Conservation (phyloP, 805 yeast genomes). For the Pichia cabralensis region DNA sequence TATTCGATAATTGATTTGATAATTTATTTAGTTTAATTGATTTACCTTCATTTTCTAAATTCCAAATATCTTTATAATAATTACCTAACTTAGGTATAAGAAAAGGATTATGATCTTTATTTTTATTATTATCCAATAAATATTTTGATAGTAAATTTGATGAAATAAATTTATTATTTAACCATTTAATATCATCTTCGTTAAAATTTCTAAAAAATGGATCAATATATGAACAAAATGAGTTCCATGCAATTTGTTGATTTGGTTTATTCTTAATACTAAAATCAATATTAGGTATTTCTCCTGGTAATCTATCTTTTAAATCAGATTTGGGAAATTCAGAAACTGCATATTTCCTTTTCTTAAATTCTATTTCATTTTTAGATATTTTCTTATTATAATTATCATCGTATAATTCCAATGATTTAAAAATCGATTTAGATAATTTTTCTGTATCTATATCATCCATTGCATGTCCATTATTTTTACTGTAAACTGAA, state of each 20-base stretch:
- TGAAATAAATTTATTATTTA: conserved; percentile 38
- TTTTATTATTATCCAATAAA: conserved; percentile 1
- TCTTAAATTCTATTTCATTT: conserved; percentile 48
- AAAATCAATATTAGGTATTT: conserved; percentile 77
- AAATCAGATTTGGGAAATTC: conserved; percentile 80
- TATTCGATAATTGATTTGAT: conserved; percentile 15
- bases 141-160: conserved; percentile 1
- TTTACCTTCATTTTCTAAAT: conserved; percentile 53
- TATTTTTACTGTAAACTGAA: conserved; percentile 39
- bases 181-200: conserved; percentile 74
- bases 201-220: conserved; percentile 67
- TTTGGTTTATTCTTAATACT: conserved; percentile 74
- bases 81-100: conserved; percentile 81
- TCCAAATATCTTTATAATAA: conserved; percentile 75
- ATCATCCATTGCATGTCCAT: conserved; percentile 5
- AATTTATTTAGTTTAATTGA: conserved; percentile 18
- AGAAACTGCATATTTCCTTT: conserved; percentile 71
- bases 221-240: conserved; percentile 79
- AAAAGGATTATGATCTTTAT: conserved; percentile 39
- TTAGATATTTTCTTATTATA: conserved; percentile 52
- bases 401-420: conserved; percentile 32
- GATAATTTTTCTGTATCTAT: conserved; percentile 17
- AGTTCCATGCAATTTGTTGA: conserved; percentile 85
- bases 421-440: conserved; percentile 13
- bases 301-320: conserved; percentile 72